Conservation (phyloP, 139 green algal species). For the Coelastrella sp. region DNA sequence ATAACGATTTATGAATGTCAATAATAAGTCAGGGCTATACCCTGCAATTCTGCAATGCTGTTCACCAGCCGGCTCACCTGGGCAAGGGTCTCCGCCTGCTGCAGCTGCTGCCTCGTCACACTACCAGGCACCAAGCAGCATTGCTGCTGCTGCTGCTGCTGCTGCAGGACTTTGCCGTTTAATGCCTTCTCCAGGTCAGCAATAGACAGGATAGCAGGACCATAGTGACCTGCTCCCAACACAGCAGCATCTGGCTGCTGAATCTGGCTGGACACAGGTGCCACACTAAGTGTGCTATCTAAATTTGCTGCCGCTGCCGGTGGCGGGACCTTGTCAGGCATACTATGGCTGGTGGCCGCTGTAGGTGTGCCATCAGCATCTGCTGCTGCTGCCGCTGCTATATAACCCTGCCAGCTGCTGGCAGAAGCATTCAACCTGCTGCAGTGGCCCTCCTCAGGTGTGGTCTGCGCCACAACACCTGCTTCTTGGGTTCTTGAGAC, state of each 20-base stretch:
- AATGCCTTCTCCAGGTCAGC: not conserved
- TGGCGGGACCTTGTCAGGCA: too few species aligned
- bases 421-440: not conserved
- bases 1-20: too few species aligned
- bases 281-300: too few species aligned
- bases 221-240: not conserved
- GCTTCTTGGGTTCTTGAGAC: too few species aligned
- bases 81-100: not conserved
- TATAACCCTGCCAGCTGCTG: not conserved
- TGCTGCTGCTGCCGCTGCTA: not conserved
- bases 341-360: too few species aligned
- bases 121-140: conserved; percentile 32
- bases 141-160: not conserved
- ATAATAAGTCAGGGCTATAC: too few species aligned
- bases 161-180: not conserved
- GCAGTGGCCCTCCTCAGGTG: too few species aligned
- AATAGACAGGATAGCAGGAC: not conserved
- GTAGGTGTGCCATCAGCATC: too few species aligned
- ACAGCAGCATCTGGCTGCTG: too few species aligned
- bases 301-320: too few species aligned
- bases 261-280: too few species aligned
- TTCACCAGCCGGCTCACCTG: not conserved
- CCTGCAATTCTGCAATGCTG: not conserved
- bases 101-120: conserved; percentile 50
- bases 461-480: too few species aligned